phyloP scores from a whole-genome alignment of 208 protist genomes.

The Acanthamoeba culbertsoni region DNA sequence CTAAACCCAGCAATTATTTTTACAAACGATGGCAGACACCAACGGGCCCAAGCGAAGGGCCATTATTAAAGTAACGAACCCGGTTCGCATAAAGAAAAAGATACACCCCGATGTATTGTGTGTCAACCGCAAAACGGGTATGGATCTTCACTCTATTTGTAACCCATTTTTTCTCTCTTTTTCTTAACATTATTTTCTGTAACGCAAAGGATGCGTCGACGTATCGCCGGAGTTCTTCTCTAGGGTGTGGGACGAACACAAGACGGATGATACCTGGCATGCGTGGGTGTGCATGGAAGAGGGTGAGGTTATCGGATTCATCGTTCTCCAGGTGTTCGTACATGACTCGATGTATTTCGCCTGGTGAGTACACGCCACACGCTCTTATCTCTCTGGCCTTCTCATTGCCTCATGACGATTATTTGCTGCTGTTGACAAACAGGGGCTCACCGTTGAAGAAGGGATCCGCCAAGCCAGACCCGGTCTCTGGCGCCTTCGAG shows the following conservation, averaged over 20 bases:
- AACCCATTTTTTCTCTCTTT: neutral
- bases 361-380: neutral
- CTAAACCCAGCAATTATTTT: too few species aligned
- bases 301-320: neutral
- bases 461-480: neutral
- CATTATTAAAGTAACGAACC: neutral
- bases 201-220: neutral
- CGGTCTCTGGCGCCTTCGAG: neutral
- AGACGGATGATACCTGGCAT: neutral
- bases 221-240: conserved; percentile 40
- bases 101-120: neutral
- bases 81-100: neutral
- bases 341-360: conserved; percentile 1
- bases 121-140: neutral
- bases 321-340: conserved; percentile 27
- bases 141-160: too few species aligned
- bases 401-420: neutral
- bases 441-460: neutral
- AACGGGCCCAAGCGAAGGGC: neutral
- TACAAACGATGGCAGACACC: too few species aligned
- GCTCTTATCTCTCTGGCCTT: neutral
- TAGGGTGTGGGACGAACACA: neutral
- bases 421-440: neutral
- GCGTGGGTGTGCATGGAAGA: conserved; percentile 22
- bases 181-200: neutral